Conservation (phyloP, 768 basidiomycete genomes). For the Infundibulicybe gibba region DNA sequence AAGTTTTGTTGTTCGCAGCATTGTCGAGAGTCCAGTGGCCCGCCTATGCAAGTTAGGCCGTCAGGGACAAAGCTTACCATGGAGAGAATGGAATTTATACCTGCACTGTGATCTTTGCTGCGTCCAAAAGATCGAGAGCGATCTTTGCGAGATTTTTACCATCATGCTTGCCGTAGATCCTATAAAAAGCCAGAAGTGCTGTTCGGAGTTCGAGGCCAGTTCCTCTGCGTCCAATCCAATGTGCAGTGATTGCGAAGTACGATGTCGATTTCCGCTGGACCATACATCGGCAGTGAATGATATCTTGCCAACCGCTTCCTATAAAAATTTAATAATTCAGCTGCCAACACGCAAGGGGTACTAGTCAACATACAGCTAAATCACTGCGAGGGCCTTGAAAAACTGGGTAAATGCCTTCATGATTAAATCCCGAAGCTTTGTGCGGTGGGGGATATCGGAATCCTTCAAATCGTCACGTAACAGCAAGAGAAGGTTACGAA, state of each 20-base stretch:
- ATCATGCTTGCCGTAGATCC: constrained; percentile 9
- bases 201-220: constrained; percentile 3
- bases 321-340: constrained; percentile 5
- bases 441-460: constrained; percentile 18
- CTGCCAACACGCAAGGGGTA: not conserved
- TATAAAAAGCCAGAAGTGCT: constrained; percentile 11
- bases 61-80: not conserved
- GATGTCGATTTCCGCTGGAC: constrained; percentile 6
- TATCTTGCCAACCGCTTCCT: constrained; percentile 9
- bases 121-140: constrained; percentile 1
- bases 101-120: not conserved
- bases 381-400: constrained; percentile 15
- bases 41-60: not conserved
- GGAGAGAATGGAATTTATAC: not conserved
- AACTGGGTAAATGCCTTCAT: constrained; percentile 16
- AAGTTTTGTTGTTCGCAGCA: constrained; percentile 11
- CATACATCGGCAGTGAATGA: constrained; percentile 13
- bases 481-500: constrained; percentile 18
- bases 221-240: constrained; percentile 9
- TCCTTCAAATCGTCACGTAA: constrained; percentile 17
- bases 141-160: constrained; percentile 6
- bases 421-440: constrained; percentile 14
- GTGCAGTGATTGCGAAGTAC: constrained; percentile 12
- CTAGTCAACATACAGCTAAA: too few species aligned
- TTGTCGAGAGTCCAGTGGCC: constrained; percentile 12